Base-by-base conservation (phyloP, 106 monocot genomes). In the Platanthera zijinensis region DNA sequence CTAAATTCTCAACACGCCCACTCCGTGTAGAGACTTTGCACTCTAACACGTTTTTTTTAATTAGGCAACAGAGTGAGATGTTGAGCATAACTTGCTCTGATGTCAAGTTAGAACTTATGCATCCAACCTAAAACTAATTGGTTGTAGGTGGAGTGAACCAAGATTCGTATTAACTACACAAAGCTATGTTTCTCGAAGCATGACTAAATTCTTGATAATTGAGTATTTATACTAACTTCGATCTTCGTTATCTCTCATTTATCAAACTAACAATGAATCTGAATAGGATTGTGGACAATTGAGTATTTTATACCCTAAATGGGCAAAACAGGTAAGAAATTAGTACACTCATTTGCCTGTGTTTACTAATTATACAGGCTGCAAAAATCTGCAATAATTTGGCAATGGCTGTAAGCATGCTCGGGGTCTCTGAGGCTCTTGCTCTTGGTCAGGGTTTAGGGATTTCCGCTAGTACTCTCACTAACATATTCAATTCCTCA, bases 331-430 rank as follows among this genome's bases (percentile, higher is more conserved):
- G 66, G 30, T 30, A 66, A 32, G 4, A 66, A 66, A 10, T 66
- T 32, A 30, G 18, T 66, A 30, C 32, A 15, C 48, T n/a, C n/a
- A n/a, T 48, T 70, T 48, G 47, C 7, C 46, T 70, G 46, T 70
- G 46, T 70, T 70, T 70, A 48, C 48, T 48, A 25, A 72, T n/a
- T 4, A 39, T 39, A 18, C 75, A 99, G 99, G 92, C 89, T 75
- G 99, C 99, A 74, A 99, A 99, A 76, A 86, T 99, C 48, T 94
- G 99, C 78, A 99, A 99, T 76, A 99, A 99, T 85, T 72, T 99
- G 85, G 99, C 88, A 49, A 85, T 92, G 94, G 94, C 94, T 77
- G 82, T 99, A 46, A 99, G 94, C 82, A 99, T 94, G 99, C 77
- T 94, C 72, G 99, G 94, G 52, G 90, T 94, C 57, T 99, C 99